These are phyloP conservation scores for Dorcoceras hygrometricum DNA, from an alignment of 257 asterid genomes.

Conservation along the genomic window DNA sequence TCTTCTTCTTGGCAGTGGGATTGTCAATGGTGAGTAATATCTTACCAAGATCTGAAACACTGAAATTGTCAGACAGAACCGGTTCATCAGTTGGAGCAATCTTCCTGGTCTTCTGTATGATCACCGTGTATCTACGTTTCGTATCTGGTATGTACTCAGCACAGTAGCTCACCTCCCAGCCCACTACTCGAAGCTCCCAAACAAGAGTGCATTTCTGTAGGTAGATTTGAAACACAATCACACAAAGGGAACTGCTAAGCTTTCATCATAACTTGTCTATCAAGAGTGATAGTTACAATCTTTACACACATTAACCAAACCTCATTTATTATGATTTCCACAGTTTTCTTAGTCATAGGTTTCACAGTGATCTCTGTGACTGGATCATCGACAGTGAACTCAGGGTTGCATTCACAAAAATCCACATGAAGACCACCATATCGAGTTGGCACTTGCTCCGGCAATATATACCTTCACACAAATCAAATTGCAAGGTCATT, in stretches of 20 bases:
- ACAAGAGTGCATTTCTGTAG: slow-evolving; percentile 68
- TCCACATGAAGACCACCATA: slow-evolving; percentile 90
- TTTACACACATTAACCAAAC: slow-evolving; percentile 30
- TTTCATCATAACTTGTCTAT: not conserved
- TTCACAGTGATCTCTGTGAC: slow-evolving; percentile 66
- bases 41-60: slow-evolving; percentile 69
- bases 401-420: slow-evolving; percentile 88
- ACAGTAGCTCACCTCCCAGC: slow-evolving; percentile 91
- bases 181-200: slow-evolving; percentile 93
- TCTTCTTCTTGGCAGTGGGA: slow-evolving; percentile 79
- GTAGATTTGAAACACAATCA: slow-evolving; percentile 13
- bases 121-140: slow-evolving; percentile 53
- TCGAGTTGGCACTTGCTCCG: slow-evolving; percentile 82
- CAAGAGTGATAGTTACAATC: not conserved
- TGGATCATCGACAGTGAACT: slow-evolving; percentile 72
- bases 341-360: slow-evolving; percentile 85
- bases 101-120: slow-evolving; percentile 70
- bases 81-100: slow-evolving; percentile 65
- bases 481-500: not conserved
- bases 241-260: not conserved
- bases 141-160: slow-evolving; percentile 71
- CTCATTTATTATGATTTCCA: slow-evolving; percentile 85
- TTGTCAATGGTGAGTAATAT: slow-evolving; percentile 70
- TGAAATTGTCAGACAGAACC: slow-evolving; percentile 53
- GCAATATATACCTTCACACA: slow-evolving; percentile 55